Evolutionary conservation across 2,329 filamentous ascomycete species (phyloP).

Genomic region (Graphiopsis chlorocephala): DNA sequence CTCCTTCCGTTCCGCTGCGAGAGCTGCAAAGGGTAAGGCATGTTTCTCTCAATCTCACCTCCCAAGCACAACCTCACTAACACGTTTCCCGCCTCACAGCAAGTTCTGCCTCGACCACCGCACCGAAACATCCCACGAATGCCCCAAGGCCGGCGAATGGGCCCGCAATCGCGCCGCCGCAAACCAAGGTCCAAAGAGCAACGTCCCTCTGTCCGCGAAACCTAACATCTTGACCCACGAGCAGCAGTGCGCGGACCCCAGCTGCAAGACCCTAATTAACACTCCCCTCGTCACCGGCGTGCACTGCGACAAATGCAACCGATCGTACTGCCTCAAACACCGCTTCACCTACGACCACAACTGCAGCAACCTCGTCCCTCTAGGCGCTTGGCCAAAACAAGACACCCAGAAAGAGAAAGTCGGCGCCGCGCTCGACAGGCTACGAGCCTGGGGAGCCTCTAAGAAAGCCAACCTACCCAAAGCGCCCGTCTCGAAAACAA

Average conservation of each 20-base stretch:
- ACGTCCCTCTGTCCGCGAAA: constrained; percentile 40
- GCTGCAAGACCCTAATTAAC: constrained; percentile 69
- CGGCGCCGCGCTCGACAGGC: constrained; percentile 68
- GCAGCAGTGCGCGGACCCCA: constrained; percentile 64
- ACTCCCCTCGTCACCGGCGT: constrained; percentile 66
- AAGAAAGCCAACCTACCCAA: constrained; percentile 49
- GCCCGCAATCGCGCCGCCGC: constrained; percentile 47
- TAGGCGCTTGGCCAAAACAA: constrained; percentile 50
- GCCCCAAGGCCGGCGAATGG: constrained; percentile 60
- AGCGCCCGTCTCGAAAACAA: constrained; percentile 45
- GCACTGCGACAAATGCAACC: constrained; percentile 68
- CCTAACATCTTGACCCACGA: constrained; percentile 59
- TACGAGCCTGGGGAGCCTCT: constrained; percentile 76
- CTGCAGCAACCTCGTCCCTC: constrained; percentile 69
- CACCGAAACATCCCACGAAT: constrained; percentile 76
- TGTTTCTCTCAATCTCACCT: not conserved
- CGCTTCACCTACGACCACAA: constrained; percentile 77
- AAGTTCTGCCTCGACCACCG: constrained; percentile 90
- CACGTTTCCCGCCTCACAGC: constrained; percentile 15
- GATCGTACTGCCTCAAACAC: constrained; percentile 75
- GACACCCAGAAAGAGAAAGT: constrained; percentile 61
- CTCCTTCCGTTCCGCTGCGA: constrained; percentile 95
- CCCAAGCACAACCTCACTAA: constrained; percentile 11
- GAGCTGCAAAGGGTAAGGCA: constrained; percentile 64
- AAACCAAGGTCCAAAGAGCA: constrained; percentile 27